phyloP scores from a whole-genome alignment of 129 eudicot species.

The carrot (Daucus carota) region DH1_v3.0 NC_030381.2:43578501-43579000 shows the following conservation, averaged over 20 bases:
- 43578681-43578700: slow-evolving; percentile 56
- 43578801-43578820: slow-evolving; percentile 93
- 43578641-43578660: slow-evolving; percentile 69
- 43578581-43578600: background rate
- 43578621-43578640: slow-evolving; percentile 84
- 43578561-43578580: background rate
- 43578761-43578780: slow-evolving; percentile 78
- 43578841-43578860: slow-evolving; percentile 23
- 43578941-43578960: background rate
- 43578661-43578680: slow-evolving; percentile 82
- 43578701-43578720: slow-evolving; percentile 34
- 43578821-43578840: slow-evolving; percentile 86
- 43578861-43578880: slow-evolving; percentile 3
- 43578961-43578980: slow-evolving; percentile 35
- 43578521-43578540: background rate
- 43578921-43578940: background rate
- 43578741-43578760: slow-evolving; percentile 73
- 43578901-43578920: slow-evolving; percentile 8
- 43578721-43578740: slow-evolving; percentile 50
- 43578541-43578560: background rate
- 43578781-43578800: slow-evolving; percentile 91
- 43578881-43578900: background rate
- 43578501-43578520: background rate
- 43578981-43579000: slow-evolving; percentile 91
- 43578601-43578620: slow-evolving; percentile 34